phyloP scores from a whole-genome alignment of 2,329 filamentous ascomycete genomes.

The Trichoderma lentiforme region DNA sequence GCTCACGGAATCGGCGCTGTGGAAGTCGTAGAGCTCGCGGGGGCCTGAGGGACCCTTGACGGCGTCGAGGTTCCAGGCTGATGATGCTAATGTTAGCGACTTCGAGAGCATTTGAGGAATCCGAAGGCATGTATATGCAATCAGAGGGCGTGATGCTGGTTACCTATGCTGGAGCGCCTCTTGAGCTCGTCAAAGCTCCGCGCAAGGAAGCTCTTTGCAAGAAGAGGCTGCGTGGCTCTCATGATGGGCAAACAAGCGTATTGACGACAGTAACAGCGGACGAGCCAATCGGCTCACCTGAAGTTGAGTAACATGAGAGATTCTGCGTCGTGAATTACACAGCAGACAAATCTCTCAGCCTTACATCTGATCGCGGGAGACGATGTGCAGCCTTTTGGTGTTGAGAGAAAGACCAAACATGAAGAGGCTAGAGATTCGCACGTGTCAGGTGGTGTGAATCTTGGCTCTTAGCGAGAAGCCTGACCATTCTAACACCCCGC shows the following conservation, averaged over 20 bases:
- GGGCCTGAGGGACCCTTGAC: conserved; percentile 63
- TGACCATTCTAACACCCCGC: not conserved
- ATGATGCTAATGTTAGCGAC: not conserved
- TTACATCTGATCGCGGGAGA: not conserved
- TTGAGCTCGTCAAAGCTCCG: conserved; percentile 60
- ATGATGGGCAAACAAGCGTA: conserved; percentile 34
- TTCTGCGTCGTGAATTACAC: not conserved
- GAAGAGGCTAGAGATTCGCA: not conserved
- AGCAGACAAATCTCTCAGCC: not conserved
- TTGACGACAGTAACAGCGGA: not conserved
- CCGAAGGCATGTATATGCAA: not conserved
- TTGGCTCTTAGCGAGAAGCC: not conserved
- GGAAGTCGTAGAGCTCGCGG: conserved; percentile 63
- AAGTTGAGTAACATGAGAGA: conserved; percentile 24
- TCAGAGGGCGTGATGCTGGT: fast-evolving
- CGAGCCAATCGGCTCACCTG: conserved; percentile 32
- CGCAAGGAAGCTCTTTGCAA: conserved; percentile 53
- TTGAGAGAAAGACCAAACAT: not conserved
- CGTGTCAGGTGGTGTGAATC: not conserved
- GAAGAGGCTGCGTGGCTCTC: conserved; percentile 43
- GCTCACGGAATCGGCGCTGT: conserved; percentile 42
- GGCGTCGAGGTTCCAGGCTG: conserved; percentile 67
- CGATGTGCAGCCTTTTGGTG: not conserved
- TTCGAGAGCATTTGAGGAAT: not conserved
- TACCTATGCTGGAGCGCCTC: conserved; percentile 55